Evolutionary conservation across 2,329 filamentous ascomycete genomes (phyloP).

Genomic region (Aspergillus persii): DNA sequence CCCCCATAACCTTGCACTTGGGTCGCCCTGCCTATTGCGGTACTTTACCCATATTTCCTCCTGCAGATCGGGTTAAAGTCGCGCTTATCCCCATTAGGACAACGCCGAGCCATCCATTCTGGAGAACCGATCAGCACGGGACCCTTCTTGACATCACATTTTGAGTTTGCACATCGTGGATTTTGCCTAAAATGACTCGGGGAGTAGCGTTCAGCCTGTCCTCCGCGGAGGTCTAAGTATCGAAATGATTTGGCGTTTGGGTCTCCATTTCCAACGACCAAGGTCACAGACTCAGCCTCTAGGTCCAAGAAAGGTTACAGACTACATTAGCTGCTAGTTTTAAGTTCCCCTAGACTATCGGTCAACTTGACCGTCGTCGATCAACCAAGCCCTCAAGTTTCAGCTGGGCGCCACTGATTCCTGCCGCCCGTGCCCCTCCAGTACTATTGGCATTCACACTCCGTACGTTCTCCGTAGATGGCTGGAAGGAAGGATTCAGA

Average conservation of each 20-base stretch:
- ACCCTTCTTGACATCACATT: not conserved
- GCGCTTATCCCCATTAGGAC: not conserved
- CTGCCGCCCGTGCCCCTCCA: not conserved
- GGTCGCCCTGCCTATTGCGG: not conserved
- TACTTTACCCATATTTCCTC: not conserved
- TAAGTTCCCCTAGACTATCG: too few relatives aligned
- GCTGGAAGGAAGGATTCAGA: not conserved
- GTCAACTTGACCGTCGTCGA: conserved; percentile 4
- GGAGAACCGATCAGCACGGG: not conserved
- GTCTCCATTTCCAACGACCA: not conserved
- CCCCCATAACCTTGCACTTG: not conserved
- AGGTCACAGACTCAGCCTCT: not conserved
- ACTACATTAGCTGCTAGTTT: not conserved
- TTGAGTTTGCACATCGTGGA: not conserved
- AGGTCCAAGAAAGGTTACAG: not conserved
- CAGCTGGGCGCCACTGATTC: conserved; percentile 2
- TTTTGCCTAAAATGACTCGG: not conserved
- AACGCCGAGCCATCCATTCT: not conserved
- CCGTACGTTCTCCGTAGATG: not conserved
- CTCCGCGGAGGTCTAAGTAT: too few relatives aligned
- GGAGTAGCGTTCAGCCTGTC: not conserved
- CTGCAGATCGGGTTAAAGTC: not conserved
- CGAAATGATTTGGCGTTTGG: not conserved
- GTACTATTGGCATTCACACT: too few relatives aligned
- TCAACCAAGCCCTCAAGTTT: conserved; percentile 10